Evolutionary conservation across 495 filamentous ascomycete genomes (phyloP).

Genomic region (Podospora pseudopauciseta): DNA sequence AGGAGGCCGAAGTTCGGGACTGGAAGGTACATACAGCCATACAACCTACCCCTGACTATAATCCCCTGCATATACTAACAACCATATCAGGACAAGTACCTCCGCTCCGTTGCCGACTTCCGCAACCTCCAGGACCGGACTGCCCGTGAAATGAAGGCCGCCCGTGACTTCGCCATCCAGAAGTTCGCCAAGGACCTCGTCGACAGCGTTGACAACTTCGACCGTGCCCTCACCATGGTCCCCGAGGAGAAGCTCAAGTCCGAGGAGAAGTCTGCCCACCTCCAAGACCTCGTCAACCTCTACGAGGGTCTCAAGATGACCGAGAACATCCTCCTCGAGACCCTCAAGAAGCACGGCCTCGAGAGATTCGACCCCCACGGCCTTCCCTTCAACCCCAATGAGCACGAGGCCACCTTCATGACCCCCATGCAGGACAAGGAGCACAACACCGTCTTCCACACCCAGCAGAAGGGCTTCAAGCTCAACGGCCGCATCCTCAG

Average conservation of each 20-base stretch:
- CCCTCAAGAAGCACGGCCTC: constrained; percentile 88
- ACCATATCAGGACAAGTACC: constrained; percentile 72
- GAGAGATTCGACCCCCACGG: constrained; percentile 79
- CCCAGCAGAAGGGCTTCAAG: constrained; percentile 90
- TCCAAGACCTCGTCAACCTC: constrained; percentile 71
- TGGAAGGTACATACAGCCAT: constrained; percentile 63
- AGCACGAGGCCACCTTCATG: constrained; percentile 95
- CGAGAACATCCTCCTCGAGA: constrained; percentile 79
- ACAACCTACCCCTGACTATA: not conserved
- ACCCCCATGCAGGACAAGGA: constrained; percentile 77
- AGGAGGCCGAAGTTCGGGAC: constrained; percentile 77
- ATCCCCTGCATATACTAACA: not conserved
- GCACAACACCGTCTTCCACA: constrained; percentile 84
- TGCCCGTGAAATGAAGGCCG: constrained; percentile 79
- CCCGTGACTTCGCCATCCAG: constrained; percentile 90
- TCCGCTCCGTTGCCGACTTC: constrained; percentile 91
- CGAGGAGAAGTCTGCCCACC: constrained; percentile 49
- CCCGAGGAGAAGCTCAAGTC: constrained; percentile 64
- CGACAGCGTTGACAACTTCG: constrained; percentile 93
- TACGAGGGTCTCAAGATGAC: constrained; percentile 93
- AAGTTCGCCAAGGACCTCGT: constrained; percentile 91
- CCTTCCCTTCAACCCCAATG: constrained; percentile 89
- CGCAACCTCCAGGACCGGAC: constrained; percentile 95
- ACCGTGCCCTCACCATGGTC: constrained; percentile 80
- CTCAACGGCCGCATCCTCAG: constrained; percentile 86